A percentile compares a stretch with the other conserved stretches of the same genome.
These are phyloP conservation scores for Quercus phellos DNA, from an alignment of 331 rosid species.

Conservation along the genomic window DNA sequence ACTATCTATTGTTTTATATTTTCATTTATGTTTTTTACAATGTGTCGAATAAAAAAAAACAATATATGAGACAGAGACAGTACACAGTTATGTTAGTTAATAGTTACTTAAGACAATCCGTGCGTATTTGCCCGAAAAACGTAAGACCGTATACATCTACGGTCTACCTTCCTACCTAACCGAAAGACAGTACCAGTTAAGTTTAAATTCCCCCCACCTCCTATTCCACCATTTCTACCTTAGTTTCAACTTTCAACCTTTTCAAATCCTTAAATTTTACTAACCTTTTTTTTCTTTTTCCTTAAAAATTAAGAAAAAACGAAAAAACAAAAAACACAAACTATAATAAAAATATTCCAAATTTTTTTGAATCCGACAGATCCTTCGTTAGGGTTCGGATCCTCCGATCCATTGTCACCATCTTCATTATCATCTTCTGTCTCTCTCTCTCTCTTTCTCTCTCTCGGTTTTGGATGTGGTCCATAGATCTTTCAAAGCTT, in stretches of 20 bases:
- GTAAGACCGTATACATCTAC: slow-evolving; percentile 11
- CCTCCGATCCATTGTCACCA: slow-evolving; percentile 44
- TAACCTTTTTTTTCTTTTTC: neutral
- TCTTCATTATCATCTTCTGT: slow-evolving; percentile 20
- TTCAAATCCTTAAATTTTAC: neutral
- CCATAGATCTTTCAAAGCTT: slow-evolving; percentile 40
- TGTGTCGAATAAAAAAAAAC: neutral
- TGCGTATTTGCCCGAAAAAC: slow-evolving; percentile 4
- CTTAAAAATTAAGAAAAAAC: neutral
- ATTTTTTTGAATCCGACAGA: slow-evolving; percentile 44
- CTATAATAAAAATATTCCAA: slow-evolving; percentile 19
- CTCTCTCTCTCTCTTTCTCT: slow-evolving; percentile 6
- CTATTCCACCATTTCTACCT: neutral
- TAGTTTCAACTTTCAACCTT: slow-evolving; percentile 15
- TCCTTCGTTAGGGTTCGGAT: slow-evolving; percentile 54
- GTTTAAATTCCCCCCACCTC: neutral
- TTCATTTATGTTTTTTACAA: too few relatives aligned
- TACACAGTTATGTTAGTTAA: neutral
- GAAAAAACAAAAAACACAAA: neutral
- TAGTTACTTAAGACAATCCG: slow-evolving; percentile 1
- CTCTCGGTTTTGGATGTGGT: neutral
- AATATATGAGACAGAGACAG: too few relatives aligned
- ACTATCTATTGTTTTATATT: too few relatives aligned
- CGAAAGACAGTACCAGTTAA: neutral
- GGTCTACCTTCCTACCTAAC: neutral